Evolutionary conservation across 1,284 basidiomycete genomes (phyloP).

Genomic region (Microbotryum scabiosae): DNA sequence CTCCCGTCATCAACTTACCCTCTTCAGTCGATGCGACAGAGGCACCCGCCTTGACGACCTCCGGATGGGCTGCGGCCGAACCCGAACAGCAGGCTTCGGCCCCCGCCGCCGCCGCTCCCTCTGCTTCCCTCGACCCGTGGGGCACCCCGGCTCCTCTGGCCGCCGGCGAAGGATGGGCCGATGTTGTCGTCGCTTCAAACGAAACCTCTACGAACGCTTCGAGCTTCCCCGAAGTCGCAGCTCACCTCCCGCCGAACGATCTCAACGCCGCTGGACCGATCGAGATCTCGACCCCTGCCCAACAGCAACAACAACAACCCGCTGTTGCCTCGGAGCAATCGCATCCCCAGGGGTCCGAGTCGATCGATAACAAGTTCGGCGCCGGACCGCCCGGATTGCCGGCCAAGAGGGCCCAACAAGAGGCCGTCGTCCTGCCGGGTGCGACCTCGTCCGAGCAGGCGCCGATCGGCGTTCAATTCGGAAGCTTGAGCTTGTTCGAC

Average conservation of each 20-base stretch:
- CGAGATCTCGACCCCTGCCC: constrained; percentile 22
- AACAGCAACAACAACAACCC: neutral
- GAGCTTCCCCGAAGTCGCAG: constrained; percentile 23
- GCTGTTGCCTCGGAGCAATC: neutral
- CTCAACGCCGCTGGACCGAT: constrained; percentile 32
- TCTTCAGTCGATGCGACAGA: constrained; percentile 5
- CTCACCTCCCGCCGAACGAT: constrained; percentile 30
- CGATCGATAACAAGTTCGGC: neutral
- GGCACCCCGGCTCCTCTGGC: constrained; percentile 31
- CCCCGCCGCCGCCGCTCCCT: constrained; percentile 26
- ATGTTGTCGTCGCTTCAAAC: constrained; percentile 28
- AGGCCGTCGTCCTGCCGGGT: constrained; percentile 28
- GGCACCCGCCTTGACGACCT: constrained; percentile 21
- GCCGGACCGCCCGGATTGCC: neutral
- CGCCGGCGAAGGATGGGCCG: constrained; percentile 35
- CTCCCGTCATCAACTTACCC: constrained; percentile 18
- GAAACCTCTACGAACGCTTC: constrained; percentile 14
- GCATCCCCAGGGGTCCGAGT: constrained; percentile 2
- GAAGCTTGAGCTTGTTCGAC: constrained; percentile 25
- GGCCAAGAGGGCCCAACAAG: constrained; percentile 29
- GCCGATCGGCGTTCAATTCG: constrained; percentile 27
- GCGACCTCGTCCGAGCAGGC: constrained; percentile 7
- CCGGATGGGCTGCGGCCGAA: neutral
- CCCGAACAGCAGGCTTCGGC: constrained; percentile 7
- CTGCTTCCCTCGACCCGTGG: constrained; percentile 34